phyloP scores from a whole-genome alignment of 1,139 yeast species.

The Kodamaea suecica region DNA sequence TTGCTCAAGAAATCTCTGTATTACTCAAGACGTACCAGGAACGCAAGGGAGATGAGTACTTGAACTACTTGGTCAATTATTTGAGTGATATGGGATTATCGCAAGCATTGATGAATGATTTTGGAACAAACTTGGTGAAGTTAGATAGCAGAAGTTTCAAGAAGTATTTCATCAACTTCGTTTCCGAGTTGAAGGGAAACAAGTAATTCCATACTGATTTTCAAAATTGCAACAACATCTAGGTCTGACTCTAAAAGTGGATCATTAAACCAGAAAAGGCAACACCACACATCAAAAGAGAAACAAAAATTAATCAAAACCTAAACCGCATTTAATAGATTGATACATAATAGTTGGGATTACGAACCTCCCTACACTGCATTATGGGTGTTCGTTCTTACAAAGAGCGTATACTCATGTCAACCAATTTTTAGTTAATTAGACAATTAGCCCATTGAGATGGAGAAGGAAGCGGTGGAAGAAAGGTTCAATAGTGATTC shows the following conservation, averaged over 20 bases:
- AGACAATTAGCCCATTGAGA: too few relatives aligned
- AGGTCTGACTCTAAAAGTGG: not conserved
- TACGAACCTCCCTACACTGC: conserved; percentile 3
- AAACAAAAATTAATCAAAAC: conserved; percentile 2
- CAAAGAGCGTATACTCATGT: too few relatives aligned
- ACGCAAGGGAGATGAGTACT: conserved; percentile 37
- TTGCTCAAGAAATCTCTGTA: conserved; percentile 72
- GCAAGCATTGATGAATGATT: conserved; percentile 50
- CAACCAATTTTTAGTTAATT: not conserved
- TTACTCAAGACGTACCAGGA: conserved; percentile 63
- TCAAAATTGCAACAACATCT: too few relatives aligned
- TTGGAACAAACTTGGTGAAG: conserved; percentile 54
- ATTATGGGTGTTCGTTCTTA: not conserved
- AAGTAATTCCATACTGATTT: too few relatives aligned
- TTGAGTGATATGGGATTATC: conserved; percentile 63
- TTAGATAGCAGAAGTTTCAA: conserved; percentile 58
- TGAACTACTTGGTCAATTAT: conserved; percentile 51
- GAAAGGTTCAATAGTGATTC: too few relatives aligned
- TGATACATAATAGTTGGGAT: conserved; percentile 3
- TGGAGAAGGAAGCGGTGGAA: too few relatives aligned
- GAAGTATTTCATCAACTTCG: conserved; percentile 60
- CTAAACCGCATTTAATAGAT: not conserved
- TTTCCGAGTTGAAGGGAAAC: conserved; percentile 41
- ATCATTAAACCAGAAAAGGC: not conserved
- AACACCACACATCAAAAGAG: not conserved